Evolutionary conservation across 2,329 filamentous ascomycete species (phyloP), one percentile per base, ranked within the genome.

Genomic region (Paecilomyces variotii): DNA sequence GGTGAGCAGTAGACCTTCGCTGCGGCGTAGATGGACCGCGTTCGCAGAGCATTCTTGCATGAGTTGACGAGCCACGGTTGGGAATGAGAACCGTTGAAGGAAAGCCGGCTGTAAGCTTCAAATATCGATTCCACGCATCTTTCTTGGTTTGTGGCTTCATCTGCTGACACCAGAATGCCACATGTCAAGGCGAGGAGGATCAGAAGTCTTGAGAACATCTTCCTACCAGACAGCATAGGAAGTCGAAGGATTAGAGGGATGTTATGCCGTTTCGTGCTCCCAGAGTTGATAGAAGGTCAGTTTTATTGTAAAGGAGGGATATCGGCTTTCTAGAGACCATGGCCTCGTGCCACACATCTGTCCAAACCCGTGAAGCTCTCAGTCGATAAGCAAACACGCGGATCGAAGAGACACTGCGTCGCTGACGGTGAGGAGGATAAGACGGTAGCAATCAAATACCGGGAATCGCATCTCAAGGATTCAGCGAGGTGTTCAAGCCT

Each of bases 11-110:
- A 73, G 0, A 68, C 25, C 3, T 71, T 67, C 0, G 69, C 67
- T 1, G 73, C 66, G 2, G 73, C 72, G 57, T 74, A 76, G 11
- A 74, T 70, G 1, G 74, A 76, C 2, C 63, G 63, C 1, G 74
- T 70, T 28, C 65, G 60, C 1, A 74, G 60, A 0, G 64, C 57
- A 58, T 75, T 74, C 24, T 65, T 69, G 56, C 74, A 76, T 35
- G 65, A 60, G 1, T 64, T 62, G n/a, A 63, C 61, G 62, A 67
- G 68, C 49, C 57, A 53, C 0, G 64, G 65, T 6, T 59, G 60
- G 24, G 61, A 52, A 0, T 64, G 64, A 19, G 59, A 30, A 0
- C 67, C 68, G 6, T 62, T 58, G 57, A 74, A 74, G 0, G 67
- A 64, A 56, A 74, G 63, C 56, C 70, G 72, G 45, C 65, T 65